These are phyloP conservation scores for Aspergillus sp. DNA, from an alignment of 2,329 filamentous ascomycete species.

Conservation along the genomic window DNA sequence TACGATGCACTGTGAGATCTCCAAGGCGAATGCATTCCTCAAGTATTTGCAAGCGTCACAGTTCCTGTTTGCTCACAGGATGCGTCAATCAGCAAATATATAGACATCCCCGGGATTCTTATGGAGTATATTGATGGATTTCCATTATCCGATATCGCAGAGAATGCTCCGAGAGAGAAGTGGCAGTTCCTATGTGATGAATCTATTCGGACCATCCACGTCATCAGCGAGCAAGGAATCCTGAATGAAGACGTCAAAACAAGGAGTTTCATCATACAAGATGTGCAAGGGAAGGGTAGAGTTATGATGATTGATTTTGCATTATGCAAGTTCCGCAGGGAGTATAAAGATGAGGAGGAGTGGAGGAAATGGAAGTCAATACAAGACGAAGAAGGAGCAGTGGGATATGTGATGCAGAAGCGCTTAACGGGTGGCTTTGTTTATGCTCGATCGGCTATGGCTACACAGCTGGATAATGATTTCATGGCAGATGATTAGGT, in stretches of 20 bases:
- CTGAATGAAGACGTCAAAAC: constrained; percentile 14
- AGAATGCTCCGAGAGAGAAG: constrained; percentile 3
- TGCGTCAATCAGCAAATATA: neutral
- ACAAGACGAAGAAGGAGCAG: constrained; percentile 15
- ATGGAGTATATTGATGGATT: constrained; percentile 11
- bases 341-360: constrained; percentile 9
- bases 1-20: no score
- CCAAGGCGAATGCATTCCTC: no score
- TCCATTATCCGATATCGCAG: constrained; percentile 7
- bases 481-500: neutral
- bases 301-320: constrained; percentile 11
- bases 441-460: constrained; percentile 9
- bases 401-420: constrained; percentile 12
- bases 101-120: constrained; percentile 9
- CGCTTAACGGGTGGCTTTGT: constrained; percentile 11
- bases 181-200: constrained; percentile 17
- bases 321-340: constrained; percentile 7
- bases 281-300: neutral
- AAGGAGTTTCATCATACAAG: constrained; percentile 11
- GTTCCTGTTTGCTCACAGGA: no score
- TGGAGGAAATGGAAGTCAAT: constrained; percentile 9
- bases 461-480: neutral
- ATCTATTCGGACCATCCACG: constrained; percentile 12
- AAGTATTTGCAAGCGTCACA: no score
- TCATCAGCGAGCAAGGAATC: constrained; percentile 10